Percentiles rank a stretch among this genome's conserved stretches.
Conservation (phyloP, 2,329 filamentous ascomycete species). For the Epichloe coenophiala region DNA sequence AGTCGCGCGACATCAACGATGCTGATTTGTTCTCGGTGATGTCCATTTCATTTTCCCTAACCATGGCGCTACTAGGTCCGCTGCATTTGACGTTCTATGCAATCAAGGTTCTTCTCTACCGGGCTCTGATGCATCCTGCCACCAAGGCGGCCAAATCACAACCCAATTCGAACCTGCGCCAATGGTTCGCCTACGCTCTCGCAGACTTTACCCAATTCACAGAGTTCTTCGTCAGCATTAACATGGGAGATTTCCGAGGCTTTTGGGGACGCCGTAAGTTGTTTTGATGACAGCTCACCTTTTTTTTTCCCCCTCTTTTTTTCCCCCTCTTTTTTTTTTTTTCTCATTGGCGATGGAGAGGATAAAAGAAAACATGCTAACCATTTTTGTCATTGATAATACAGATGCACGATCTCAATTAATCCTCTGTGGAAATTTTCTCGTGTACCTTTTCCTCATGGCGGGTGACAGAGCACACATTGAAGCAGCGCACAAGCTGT, state of each 20-base stretch:
- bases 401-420: conserved; percentile 27
- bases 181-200: conserved; percentile 21
- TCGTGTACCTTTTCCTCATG: conserved; percentile 33
- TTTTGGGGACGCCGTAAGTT: conserved; percentile 32
- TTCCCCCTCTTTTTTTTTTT: not conserved
- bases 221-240: conserved; percentile 23
- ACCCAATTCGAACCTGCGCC: conserved; percentile 21
- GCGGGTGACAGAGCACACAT: conserved; percentile 23
- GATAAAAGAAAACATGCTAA: not conserved
- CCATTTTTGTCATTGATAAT: not conserved
- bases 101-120: conserved; percentile 26
- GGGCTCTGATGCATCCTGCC: conserved; percentile 32
- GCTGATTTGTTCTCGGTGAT: no score
- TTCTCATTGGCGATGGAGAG: not conserved
- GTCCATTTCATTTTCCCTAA: no score
- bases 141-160: conserved; percentile 26
- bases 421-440: conserved; percentile 32
- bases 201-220: conserved; percentile 24
- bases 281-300: not conserved
- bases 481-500: conserved; percentile 20
- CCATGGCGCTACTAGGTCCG: conserved; percentile 14
- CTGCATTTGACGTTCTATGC: conserved; percentile 30
- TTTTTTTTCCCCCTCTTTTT: no score
- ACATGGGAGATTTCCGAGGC: conserved; percentile 22
- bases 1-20: no score